Evolutionary conservation across 2,329 filamentous ascomycete species (phyloP), one percentile per base, ranked within the genome.

Genomic region (Microsporum ferrugineum): DNA sequence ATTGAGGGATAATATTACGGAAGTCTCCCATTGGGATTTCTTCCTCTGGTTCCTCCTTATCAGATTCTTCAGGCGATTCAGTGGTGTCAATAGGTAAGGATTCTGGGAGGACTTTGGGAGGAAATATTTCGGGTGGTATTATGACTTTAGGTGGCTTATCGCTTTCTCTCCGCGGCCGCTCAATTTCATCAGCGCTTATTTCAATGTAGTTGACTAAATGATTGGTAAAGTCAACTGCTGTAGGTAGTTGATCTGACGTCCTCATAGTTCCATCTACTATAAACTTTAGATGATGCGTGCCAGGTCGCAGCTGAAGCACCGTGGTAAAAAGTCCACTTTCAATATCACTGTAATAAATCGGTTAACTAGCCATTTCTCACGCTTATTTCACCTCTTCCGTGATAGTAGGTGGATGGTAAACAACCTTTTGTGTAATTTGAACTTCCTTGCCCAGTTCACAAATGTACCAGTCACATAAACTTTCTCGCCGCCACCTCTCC

Each of bases 171-270:
- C 72, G 68, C 47, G 69, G 63, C 43, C 71, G 70, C 55, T 67
- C 66, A 29, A 86, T 75, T 69, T 91, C 87, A 61, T 91, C 87
- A 7, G 65, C 58, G 68, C 83, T 89, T 64, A 97, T 88, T 77
- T 99, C 94, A 70, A 99, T 89, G 72, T 97, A 99, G 76, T 99
- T 99, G 75, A 99, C 92, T 17, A 99, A 80, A 71, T 96, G 95
- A 77, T 97, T 97, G 65, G 91, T 95, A 73, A 95, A 96, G 73
- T 99, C 94, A 62, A 99, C 94, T 1, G 94, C 95, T 0, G 94
- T 97, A 12, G 94, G 92, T 60, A 96, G 80, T 65, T 88, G 84
- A 63, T 88, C 85, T 14, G 90, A 94, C 12, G 91, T 94, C 71
- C 87, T 84, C 90, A 96, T 96, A 70, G 92, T 87, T 62, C 88